Base-by-base conservation (phyloP, 805 yeast genomes). In the Saccharomycopsis guyanensis region DNA sequence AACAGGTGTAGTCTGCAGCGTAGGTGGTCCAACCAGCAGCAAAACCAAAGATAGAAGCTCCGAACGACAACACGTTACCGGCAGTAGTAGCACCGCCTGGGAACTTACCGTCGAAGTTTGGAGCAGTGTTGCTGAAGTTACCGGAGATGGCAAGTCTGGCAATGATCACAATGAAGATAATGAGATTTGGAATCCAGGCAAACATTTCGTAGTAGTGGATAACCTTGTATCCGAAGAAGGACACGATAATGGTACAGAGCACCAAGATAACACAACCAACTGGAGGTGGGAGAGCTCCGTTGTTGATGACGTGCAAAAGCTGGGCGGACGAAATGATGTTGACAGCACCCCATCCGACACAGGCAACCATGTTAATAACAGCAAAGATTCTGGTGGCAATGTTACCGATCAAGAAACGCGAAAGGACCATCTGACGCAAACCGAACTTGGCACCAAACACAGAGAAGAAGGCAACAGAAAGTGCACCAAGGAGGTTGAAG, bases 321-420 rank as follows among this genome's bases (percentile, higher is more conserved):
- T 86, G 93, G 20, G 96, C 95, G 31, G 93, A 79, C 25, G 88
- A 83, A 76, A 88, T 84, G 52, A 85, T 86, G 66, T 89, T 89
- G 40, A 87, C 91, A 7, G 95, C 86, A 65, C 93, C 85, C 97
- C 97, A 89, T 57, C 97, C 96, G 46, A 88, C 77, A 74, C 95
- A 86, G 23, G 95, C 89, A 52, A 89, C 64, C 58, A 80, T 75
- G 60, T 88, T 87, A 61, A 89, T 70, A 39, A 82, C 63, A 7
- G 94, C 81, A 58, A 86, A 82, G 47, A 87, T 71, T 62, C 95
- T 76, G 66, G 84, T 80, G 40, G 83, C 81, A 27, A 69, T 61
- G 64, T 82, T 78, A 53, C 97, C 97, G 52, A 80, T 72, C 56
- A 87, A 72, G 64, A 71, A 88, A 55, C 91, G 75, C 8, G 95